phyloP scores from a whole-genome alignment of 179 eudicot species.

The Nepenthes alata region DNA sequence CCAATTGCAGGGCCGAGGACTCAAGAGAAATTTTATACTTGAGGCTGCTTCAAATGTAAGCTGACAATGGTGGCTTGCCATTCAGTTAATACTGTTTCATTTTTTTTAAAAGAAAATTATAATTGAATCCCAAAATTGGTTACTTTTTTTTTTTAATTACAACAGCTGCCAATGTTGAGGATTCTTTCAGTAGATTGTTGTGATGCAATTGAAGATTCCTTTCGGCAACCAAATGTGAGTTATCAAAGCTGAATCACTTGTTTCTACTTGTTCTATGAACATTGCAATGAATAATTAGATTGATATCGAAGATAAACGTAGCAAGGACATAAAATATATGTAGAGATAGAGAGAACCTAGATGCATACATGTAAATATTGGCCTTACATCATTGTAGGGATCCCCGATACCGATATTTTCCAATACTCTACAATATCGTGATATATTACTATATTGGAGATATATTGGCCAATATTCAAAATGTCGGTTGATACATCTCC shows the following conservation, averaged over 20 bases:
- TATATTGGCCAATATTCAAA: too few relatives aligned
- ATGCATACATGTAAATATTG: too few relatives aligned
- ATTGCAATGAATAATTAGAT: not conserved
- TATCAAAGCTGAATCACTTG: not conserved
- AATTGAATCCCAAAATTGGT: not conserved
- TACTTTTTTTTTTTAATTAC: conserved; percentile 9
- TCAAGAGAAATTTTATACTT: conserved; percentile 36
- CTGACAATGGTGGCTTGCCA: not conserved
- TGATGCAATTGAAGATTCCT: conserved; percentile 63
- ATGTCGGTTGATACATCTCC: too few relatives aligned
- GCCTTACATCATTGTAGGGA: not conserved
- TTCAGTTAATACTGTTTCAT: not conserved
- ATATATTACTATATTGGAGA: too few relatives aligned
- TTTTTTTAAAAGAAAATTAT: not conserved
- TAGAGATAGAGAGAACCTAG: not conserved
- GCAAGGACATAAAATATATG: not conserved
- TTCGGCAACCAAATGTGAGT: conserved; percentile 68
- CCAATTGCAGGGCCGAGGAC: conserved; percentile 56
- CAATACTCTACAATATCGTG: too few relatives aligned
- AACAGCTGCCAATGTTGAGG: conserved; percentile 81
- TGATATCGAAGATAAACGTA: too few relatives aligned
- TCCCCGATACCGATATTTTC: too few relatives aligned
- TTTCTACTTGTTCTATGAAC: not conserved
- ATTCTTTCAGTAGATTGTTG: conserved; percentile 69
- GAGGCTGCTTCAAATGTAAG: conserved; percentile 54